These are phyloP conservation scores for Malus sieversii DNA, from an alignment of 306 rosid species.

Conservation along the genomic window DNA sequence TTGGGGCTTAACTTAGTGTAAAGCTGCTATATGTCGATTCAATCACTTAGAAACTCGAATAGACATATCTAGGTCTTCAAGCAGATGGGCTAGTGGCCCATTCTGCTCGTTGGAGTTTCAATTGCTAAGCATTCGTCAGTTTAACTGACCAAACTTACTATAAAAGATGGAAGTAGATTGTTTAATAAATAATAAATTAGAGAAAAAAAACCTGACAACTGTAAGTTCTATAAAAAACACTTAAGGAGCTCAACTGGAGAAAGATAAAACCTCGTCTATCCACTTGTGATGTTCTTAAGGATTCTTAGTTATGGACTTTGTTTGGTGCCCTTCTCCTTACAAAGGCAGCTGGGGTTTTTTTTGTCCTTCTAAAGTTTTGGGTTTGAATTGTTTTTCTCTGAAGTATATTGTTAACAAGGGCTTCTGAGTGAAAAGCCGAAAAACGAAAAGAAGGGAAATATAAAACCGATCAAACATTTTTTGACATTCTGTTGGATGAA, in stretches of 20 bases:
- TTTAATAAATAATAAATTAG: background rate
- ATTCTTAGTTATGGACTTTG: background rate
- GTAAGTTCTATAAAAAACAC: background rate
- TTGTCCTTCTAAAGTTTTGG: background rate
- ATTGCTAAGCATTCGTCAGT: background rate
- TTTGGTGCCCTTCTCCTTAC: background rate
- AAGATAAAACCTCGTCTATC: background rate
- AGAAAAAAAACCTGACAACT: background rate
- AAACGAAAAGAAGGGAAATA: background rate
- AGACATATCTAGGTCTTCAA: background rate
- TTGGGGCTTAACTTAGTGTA: background rate
- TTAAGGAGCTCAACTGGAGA: background rate
- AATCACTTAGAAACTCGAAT: background rate
- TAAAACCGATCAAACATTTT: background rate
- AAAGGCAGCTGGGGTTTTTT: background rate
- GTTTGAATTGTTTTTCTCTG: background rate
- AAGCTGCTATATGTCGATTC: background rate
- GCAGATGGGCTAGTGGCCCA: background rate
- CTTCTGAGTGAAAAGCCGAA: background rate
- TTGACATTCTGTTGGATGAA: background rate
- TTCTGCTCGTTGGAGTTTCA: constrained; percentile 5
- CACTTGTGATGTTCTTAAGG: background rate
- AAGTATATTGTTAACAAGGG: background rate
- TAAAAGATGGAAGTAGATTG: background rate
- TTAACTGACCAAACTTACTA: background rate